Percentiles rank a stretch among this genome's conserved stretches.
phyloP scores from a whole-genome alignment of 2,329 filamentous ascomycete genomes.

The Fusarium austroafricanum region DNA sequence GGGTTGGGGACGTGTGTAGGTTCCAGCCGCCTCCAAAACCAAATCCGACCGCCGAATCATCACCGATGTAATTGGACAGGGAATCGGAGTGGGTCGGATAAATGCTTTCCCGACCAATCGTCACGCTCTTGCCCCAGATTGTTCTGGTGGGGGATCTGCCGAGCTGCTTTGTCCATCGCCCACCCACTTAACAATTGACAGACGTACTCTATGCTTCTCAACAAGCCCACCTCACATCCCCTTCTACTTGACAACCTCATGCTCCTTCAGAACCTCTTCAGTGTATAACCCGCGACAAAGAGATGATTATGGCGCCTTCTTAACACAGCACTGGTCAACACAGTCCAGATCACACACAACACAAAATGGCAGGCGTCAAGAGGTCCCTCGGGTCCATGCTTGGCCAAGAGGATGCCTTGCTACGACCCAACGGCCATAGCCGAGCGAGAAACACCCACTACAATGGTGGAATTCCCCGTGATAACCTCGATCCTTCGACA shows the following conservation, averaged over 20 bases:
- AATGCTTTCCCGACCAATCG: constrained; percentile 44
- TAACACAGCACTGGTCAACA: constrained; percentile 37
- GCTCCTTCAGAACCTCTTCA: background rate
- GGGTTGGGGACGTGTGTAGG: constrained; percentile 27
- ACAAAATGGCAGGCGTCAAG: constrained; percentile 55
- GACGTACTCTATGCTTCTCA: constrained; percentile 17
- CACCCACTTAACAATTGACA: constrained; percentile 13
- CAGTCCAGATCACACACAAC: constrained; percentile 22
- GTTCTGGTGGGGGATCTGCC: constrained; percentile 34
- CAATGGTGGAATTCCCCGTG: constrained; percentile 26
- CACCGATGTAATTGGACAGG: constrained; percentile 30
- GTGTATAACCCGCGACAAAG: background rate
- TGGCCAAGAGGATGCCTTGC: constrained; percentile 44
- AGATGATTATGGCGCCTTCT: constrained; percentile 29
- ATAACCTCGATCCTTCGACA: constrained; percentile 29
- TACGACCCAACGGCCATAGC: constrained; percentile 31
- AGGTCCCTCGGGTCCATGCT: constrained; percentile 53
- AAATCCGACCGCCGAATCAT: constrained; percentile 20
- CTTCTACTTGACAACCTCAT: background rate
- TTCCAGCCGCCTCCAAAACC: constrained; percentile 34
- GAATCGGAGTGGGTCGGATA: constrained; percentile 34
- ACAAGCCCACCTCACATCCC: constrained; percentile 10
- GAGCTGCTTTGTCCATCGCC: constrained; percentile 5
- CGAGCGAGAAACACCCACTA: constrained; percentile 23
- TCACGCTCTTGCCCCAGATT: constrained; percentile 4